Conservation (phyloP, 1,284 basidiomycete genomes). For the Malassezia sp. region DNA sequence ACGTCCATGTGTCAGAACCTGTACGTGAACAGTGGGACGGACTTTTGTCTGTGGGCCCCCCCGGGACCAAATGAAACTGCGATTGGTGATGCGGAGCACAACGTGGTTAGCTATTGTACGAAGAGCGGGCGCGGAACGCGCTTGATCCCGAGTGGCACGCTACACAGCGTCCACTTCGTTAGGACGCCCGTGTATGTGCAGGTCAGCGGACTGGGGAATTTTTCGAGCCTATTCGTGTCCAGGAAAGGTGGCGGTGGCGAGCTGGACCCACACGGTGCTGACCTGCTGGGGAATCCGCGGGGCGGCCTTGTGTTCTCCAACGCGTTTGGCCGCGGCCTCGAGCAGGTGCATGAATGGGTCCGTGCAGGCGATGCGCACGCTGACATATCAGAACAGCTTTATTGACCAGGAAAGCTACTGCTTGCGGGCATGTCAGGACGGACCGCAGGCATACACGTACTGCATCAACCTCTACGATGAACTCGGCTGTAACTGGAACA, state of each 20-base stretch:
- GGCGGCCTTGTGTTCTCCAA: constrained; percentile 39
- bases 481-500: constrained; percentile 38
- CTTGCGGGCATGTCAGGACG: constrained; percentile 34
- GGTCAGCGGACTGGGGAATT: constrained; percentile 33
- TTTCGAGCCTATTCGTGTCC: constrained; percentile 26
- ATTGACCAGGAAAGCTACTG: constrained; percentile 39
- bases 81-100: constrained; percentile 34
- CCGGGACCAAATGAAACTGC: constrained; percentile 16
- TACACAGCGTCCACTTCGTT: constrained; percentile 39
- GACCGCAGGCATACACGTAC: constrained; percentile 23
- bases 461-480: constrained; percentile 43
- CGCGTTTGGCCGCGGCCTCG: constrained; percentile 21
- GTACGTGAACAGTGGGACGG: constrained; percentile 35
- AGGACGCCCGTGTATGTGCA: constrained; percentile 38
- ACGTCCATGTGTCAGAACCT: constrained; percentile 37
- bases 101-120: constrained; percentile 41
- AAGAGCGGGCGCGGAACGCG: constrained; percentile 38
- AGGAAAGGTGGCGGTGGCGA: constrained; percentile 34
- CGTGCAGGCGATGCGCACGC: not conserved
- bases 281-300: constrained; percentile 34
- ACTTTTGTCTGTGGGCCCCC: constrained; percentile 42
- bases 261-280: constrained; percentile 40
- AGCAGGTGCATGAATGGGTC: constrained; percentile 32
- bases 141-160: constrained; percentile 40
- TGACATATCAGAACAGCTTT: constrained; percentile 15